Base-by-base conservation (phyloP, 495 filamentous ascomycete genomes). In the Choiromyces venosus region DNA sequence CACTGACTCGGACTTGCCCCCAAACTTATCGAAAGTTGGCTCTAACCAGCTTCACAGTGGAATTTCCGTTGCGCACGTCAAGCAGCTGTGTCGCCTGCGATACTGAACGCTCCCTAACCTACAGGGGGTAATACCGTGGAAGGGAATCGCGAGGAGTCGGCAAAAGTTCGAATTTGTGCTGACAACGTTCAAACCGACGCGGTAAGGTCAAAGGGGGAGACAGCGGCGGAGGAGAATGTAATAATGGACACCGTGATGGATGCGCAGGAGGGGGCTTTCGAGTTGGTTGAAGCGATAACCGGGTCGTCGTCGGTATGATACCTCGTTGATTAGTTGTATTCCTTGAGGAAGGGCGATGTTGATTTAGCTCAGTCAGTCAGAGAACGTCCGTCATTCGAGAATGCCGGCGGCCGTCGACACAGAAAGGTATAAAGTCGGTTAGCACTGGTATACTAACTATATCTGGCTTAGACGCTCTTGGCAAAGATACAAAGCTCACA, bases 341-440 rank as follows among this genome's bases (percentile, higher is more conserved):
- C 52, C 4, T 61, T 61, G 25, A 12, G n/a, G 46, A 10, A 56
- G 52, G 52, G 52, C 25, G 52, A 61, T 61, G 52, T 61, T 61
- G 52, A 4, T 61, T 4, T 4, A 61, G 52, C 52, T 33, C 52
- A 61, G 52, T 33, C 52, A 61, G 52, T 25, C 52, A 61, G 52
- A 61, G 25, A 61, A 29, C 52, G 52, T 61, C 52, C 52, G 52
- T 61, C 52, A 61, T 61, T 61, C 12, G 70, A 70, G 74, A 65
- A 71, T 70, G 35, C 75, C 68, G 69, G 69, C 75, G 52, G 52
- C 52, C 0, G 72, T 76, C 73, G 40, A 77, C 66, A 77, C 74
- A 39, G 71, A 72, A 68, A 68, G 71, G 71, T 25, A 69, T 77
- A 69, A 77, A 77, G 75, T 77, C 70, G 75, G 44, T 74, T 77